These are phyloP conservation scores for Boehmeria nivea DNA, from an alignment of 306 rosid genomes.

Conservation along the genomic window DNA sequence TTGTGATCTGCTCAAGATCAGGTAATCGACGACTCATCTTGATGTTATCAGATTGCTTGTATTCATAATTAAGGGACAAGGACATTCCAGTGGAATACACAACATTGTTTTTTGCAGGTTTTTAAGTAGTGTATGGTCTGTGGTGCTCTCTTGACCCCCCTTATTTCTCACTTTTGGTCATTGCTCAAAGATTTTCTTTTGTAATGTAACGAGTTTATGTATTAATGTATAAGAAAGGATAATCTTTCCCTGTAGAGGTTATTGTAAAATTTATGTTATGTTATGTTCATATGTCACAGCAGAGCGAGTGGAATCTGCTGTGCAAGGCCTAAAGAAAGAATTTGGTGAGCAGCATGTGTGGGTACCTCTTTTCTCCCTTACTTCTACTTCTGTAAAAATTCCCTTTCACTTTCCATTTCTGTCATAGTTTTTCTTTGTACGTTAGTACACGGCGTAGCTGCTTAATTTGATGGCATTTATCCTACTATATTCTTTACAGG, in stretches of 20 bases:
- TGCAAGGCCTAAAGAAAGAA: conserved; percentile 51
- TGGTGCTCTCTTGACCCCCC: too few relatives aligned
- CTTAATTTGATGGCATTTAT: too few relatives aligned
- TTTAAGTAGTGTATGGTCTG: too few relatives aligned
- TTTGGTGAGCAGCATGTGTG: conserved; percentile 93
- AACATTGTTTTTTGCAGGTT: too few relatives aligned
- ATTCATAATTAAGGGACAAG: too few relatives aligned
- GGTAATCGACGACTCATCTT: conserved; percentile 24
- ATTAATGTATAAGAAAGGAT: not conserved
- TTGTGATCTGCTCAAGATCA: conserved; percentile 77
- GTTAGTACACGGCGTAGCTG: too few relatives aligned
- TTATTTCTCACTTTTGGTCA: too few relatives aligned
- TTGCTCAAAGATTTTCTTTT: not conserved
- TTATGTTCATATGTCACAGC: conserved; percentile 32
- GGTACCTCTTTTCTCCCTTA: conserved; percentile 86
- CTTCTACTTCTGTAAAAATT: too few relatives aligned
- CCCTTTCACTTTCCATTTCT: not conserved
- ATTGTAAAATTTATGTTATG: conserved; percentile 1
- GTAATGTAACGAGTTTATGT: not conserved
- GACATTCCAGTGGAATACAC: too few relatives aligned
- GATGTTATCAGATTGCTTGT: too few relatives aligned
- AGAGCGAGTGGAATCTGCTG: conserved; percentile 63
- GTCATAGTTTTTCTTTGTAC: conserved; percentile 3
- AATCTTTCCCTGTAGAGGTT: too few relatives aligned
- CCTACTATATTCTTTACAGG: conserved; percentile 35